phyloP scores from a whole-genome alignment of 208 protist species.

The Crithidia sp. region DNA sequence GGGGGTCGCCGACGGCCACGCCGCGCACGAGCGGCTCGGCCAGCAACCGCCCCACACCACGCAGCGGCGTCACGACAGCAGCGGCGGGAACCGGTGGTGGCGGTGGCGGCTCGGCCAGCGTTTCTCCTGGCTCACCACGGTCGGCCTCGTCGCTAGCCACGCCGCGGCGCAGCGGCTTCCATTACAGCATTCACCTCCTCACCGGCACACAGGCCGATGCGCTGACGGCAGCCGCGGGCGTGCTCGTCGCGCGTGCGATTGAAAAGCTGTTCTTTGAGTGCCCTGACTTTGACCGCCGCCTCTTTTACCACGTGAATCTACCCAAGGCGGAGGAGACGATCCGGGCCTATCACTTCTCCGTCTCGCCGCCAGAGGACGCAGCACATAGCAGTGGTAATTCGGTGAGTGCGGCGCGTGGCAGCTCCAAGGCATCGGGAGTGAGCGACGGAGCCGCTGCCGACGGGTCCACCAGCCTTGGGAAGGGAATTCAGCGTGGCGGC shows the following conservation, averaged over 20 bases:
- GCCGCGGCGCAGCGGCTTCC: conserved; percentile 32
- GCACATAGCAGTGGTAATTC: neutral
- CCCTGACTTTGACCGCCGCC: conserved; percentile 40
- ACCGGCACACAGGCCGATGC: conserved; percentile 62
- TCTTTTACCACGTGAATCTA: conserved; percentile 54
- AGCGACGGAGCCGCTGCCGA: neutral
- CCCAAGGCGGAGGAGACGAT: conserved; percentile 13
- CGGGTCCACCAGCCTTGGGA: neutral
- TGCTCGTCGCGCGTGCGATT: conserved; percentile 21
- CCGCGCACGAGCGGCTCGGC: conserved; percentile 29
- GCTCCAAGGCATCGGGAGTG: conserved; percentile 1
- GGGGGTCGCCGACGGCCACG: conserved; percentile 14
- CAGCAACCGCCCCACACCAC: conserved; percentile 25
- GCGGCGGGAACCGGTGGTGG: neutral
- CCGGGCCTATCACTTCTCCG: conserved; percentile 12
- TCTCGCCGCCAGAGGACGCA: neutral
- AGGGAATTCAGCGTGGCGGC: conserved; percentile 9
- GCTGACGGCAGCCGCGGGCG: conserved; percentile 45
- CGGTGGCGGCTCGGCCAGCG: neutral
- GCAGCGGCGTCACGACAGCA: conserved; percentile 9
- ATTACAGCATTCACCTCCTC: conserved; percentile 77
- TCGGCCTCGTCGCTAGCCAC: conserved; percentile 21
- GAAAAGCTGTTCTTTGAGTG: conserved; percentile 38
- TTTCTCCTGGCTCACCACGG: conserved; percentile 5
- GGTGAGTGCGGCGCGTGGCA: neutral